These are phyloP conservation scores for Xylariaceae sp. DNA, from an alignment of 2,329 filamentous ascomycete species.

Conservation along the genomic window DNA sequence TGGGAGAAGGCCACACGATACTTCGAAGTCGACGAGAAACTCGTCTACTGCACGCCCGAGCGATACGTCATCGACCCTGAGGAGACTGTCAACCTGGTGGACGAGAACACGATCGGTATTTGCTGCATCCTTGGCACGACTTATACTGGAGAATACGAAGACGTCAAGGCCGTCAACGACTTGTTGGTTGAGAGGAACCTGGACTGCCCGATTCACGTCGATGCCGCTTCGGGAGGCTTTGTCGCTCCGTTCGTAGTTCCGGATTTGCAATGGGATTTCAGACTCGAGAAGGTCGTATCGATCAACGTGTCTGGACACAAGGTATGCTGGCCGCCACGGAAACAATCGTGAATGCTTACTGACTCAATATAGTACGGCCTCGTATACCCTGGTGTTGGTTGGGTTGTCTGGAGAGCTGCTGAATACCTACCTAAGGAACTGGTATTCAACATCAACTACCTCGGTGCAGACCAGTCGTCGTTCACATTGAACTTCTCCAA, in stretches of 20 bases:
- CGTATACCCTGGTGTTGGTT: constrained; percentile 89
- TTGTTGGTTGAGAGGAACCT: constrained; percentile 71
- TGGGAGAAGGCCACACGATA: constrained; percentile 92
- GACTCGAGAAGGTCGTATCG: constrained; percentile 80
- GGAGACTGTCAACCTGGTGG: constrained; percentile 58
- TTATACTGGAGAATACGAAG: constrained; percentile 94
- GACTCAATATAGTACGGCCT: constrained; percentile 47
- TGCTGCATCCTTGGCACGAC: constrained; percentile 89
- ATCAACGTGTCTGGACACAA: constrained; percentile 97
- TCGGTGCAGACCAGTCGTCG: constrained; percentile 89
- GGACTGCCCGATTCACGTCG: constrained; percentile 87
- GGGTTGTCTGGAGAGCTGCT: constrained; percentile 84
- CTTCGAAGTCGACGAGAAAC: constrained; percentile 91
- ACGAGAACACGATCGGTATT: constrained; percentile 82
- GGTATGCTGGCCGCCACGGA: constrained; percentile 28
- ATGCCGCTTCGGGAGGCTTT: constrained; percentile 89
- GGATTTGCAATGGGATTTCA: constrained; percentile 86
- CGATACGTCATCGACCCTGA: constrained; percentile 63
- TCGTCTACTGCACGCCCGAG: constrained; percentile 60
- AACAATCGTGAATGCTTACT: constrained; percentile 2
- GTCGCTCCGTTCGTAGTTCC: constrained; percentile 89
- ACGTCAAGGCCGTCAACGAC: constrained; percentile 89
- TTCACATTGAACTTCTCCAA: constrained; percentile 98
- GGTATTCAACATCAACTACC: constrained; percentile 99
- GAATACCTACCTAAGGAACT: constrained; percentile 86